phyloP scores from a whole-genome alignment of 2,329 filamentous ascomycete species.

The Fusarium coicis region DNA sequence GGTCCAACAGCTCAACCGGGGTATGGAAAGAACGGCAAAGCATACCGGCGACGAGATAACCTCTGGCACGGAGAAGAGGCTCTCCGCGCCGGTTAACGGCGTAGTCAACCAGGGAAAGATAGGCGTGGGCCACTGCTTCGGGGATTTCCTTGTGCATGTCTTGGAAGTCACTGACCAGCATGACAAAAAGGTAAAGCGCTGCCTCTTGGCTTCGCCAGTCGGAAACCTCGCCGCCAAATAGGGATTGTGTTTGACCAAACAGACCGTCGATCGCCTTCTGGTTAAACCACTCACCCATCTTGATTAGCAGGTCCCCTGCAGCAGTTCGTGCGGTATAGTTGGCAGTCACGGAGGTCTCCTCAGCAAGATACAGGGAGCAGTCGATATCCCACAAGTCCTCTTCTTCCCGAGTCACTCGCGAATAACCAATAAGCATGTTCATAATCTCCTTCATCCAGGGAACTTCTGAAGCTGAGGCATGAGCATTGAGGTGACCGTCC shows the following conservation, averaged over 20 bases:
- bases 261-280: conserved; percentile 81
- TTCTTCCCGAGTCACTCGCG: conserved; percentile 91
- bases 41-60: conserved; percentile 85
- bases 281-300: conserved; percentile 89
- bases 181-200: conserved; percentile 84
- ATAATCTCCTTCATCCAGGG: conserved; percentile 90
- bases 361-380: conserved; percentile 92
- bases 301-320: conserved; percentile 91
- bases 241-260: conserved; percentile 77
- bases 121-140: conserved; percentile 74
- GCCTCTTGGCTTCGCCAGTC: conserved; percentile 78
- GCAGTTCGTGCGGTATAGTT: conserved; percentile 97
- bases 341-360: conserved; percentile 92
- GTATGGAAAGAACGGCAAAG: conserved; percentile 76
- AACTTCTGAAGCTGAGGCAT: conserved; percentile 69
- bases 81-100: conserved; percentile 76
- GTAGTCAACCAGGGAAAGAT: conserved; percentile 83
- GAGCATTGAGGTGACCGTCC: conserved; percentile 77
- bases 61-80: conserved; percentile 84
- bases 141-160: conserved; percentile 80
- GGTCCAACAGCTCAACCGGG: conserved; percentile 74
- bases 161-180: conserved; percentile 83
- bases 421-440: conserved; percentile 84
- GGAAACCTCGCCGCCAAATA: conserved; percentile 69
- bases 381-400: conserved; percentile 97